Percentiles rank a stretch among this genome's conserved stretches.
These are phyloP conservation scores for Aspergillus alliaceus DNA, from an alignment of 2,329 filamentous ascomycete genomes.

Conservation along the genomic window DNA sequence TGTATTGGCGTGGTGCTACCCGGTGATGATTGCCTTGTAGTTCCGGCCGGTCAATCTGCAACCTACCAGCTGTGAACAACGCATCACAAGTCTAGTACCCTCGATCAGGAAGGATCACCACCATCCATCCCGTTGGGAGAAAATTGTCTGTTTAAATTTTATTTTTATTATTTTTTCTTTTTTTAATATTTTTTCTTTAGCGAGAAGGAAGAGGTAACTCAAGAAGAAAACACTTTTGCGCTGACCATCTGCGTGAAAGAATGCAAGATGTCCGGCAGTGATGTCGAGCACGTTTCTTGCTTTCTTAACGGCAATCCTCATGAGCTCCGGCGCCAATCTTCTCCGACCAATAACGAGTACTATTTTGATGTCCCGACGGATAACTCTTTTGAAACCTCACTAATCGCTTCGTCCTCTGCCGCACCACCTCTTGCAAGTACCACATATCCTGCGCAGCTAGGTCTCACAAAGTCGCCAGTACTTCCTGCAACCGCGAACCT, in stretches of 20 bases:
- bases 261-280: slow-evolving; percentile 46
- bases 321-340: slow-evolving; percentile 33
- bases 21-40: slow-evolving; percentile 39
- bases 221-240: slow-evolving; percentile 7
- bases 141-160: slow-evolving; percentile 5
- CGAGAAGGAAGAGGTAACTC: slow-evolving; percentile 1
- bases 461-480: slow-evolving; percentile 20
- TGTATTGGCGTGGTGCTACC: slow-evolving; percentile 37
- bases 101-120: slow-evolving; percentile 29
- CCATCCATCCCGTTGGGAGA: slow-evolving; percentile 27
- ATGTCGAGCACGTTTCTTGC: slow-evolving; percentile 42
- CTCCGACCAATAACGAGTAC: slow-evolving; percentile 22
- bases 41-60: slow-evolving; percentile 36
- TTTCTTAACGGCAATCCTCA: slow-evolving; percentile 30
- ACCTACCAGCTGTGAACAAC: slow-evolving; percentile 40
- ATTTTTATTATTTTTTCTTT: background rate
- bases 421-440: slow-evolving; percentile 18
- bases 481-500: slow-evolving; percentile 17
- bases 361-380: slow-evolving; percentile 24
- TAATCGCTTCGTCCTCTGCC: slow-evolving; percentile 24
- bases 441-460: slow-evolving; percentile 20
- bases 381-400: slow-evolving; percentile 26
- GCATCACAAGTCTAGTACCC: slow-evolving; percentile 33
- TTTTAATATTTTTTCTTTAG: background rate
- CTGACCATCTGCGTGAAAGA: slow-evolving; percentile 30